Conservation (phyloP, 805 yeast genomes). For the Starmera dryadoides region DNA sequence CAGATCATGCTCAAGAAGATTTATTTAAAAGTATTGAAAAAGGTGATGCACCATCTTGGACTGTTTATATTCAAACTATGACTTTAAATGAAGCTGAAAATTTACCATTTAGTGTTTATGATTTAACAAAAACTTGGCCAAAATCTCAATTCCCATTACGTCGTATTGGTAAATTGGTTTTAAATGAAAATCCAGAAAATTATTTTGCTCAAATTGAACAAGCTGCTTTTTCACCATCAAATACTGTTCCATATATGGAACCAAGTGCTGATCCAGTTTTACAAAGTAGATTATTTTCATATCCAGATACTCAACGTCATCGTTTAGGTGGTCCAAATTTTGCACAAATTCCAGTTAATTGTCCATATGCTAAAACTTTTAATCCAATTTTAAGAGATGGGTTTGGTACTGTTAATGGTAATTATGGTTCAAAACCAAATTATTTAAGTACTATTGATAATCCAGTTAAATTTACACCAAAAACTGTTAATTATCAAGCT, state of each 20-base stretch:
- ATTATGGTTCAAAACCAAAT: conserved; percentile 73
- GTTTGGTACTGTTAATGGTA: conserved; percentile 59
- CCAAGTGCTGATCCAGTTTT: conserved; percentile 80
- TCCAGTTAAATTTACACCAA: conserved; percentile 21
- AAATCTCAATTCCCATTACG: conserved; percentile 81
- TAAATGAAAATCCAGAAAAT: conserved; percentile 80
- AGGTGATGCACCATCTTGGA: conserved; percentile 81
- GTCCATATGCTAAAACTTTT: conserved; percentile 58
- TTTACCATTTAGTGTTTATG: conserved; percentile 77
- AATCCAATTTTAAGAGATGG: conserved; percentile 83
- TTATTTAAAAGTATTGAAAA: conserved; percentile 70
- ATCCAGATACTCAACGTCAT: conserved; percentile 82
- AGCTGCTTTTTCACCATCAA: conserved; percentile 80
- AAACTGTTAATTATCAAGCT: conserved; percentile 34
- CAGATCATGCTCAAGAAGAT: conserved; percentile 78
- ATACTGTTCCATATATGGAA: conserved; percentile 79
- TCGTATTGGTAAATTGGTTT: conserved; percentile 70
- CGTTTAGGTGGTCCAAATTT: conserved; percentile 68
- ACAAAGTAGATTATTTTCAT: conserved; percentile 75
- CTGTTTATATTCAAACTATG: conserved; percentile 80
- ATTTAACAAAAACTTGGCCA: conserved; percentile 91
- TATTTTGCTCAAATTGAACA: conserved; percentile 86
- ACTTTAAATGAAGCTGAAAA: conserved; percentile 72
- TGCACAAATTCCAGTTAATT: conserved; percentile 82
- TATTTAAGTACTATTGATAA: conserved; percentile 48